phyloP scores from a whole-genome alignment of 495 filamentous ascomycete species.

The Penicillium coffeae region DNA sequence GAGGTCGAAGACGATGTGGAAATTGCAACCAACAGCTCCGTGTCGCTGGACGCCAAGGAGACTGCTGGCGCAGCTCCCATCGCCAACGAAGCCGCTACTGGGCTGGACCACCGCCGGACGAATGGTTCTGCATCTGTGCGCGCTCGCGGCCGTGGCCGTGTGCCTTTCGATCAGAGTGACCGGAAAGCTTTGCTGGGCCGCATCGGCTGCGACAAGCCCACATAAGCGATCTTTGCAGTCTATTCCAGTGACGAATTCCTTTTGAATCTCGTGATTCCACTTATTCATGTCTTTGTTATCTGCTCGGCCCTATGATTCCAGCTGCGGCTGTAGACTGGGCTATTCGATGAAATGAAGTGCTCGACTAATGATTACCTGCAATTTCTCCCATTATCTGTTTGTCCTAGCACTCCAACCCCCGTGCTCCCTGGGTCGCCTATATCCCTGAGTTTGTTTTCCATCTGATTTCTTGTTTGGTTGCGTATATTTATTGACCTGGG shows the following conservation, averaged over 20 bases:
- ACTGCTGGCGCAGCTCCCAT: slow-evolving; percentile 19
- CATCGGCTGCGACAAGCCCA: slow-evolving; percentile 69
- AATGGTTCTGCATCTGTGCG: slow-evolving; percentile 33
- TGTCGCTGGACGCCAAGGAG: slow-evolving; percentile 26
- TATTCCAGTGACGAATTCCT: slow-evolving; percentile 14
- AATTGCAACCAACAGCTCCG: slow-evolving; percentile 36
- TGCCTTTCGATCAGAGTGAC: slow-evolving; percentile 67
- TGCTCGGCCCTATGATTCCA: neutral
- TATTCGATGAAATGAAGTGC: slow-evolving; percentile 15
- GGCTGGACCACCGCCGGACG: slow-evolving; percentile 45
- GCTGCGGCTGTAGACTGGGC: neutral
- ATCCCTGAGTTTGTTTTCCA: slow-evolving; percentile 13
- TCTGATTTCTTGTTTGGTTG: neutral
- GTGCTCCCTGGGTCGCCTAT: slow-evolving; percentile 18
- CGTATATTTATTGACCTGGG: slow-evolving; percentile 4
- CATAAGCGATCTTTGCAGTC: slow-evolving; percentile 15
- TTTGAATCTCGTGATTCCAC: slow-evolving; percentile 12
- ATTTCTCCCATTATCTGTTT: slow-evolving; percentile 7
- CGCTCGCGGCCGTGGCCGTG: slow-evolving; percentile 37
- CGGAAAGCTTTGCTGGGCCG: slow-evolving; percentile 68
- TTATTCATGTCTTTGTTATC: neutral
- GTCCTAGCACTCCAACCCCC: slow-evolving; percentile 5
- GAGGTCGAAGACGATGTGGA: slow-evolving; percentile 53
- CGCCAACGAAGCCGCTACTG: slow-evolving; percentile 28
- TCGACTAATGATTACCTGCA: slow-evolving; percentile 19